Percentiles rank a stretch among this genome's conserved stretches.
These are phyloP conservation scores for Paecilomyces formosus DNA, from an alignment of 2,329 filamentous ascomycete genomes.

Conservation along the genomic window DNA sequence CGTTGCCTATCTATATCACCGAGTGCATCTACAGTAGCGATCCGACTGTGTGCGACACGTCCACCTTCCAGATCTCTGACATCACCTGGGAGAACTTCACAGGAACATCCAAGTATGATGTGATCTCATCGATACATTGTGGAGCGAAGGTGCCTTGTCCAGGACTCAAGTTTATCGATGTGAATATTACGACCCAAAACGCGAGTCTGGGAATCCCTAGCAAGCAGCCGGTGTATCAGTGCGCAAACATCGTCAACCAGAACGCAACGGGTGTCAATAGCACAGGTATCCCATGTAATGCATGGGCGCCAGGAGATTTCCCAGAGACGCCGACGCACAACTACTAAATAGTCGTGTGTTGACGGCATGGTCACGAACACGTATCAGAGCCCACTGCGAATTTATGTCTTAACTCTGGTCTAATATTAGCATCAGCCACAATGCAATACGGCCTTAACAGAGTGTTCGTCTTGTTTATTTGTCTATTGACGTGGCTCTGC, in stretches of 20 bases:
- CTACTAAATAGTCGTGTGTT: neutral
- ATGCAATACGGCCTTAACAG: neutral
- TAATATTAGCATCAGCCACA: neutral
- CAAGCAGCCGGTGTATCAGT: slow-evolving; percentile 34
- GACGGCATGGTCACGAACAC: neutral
- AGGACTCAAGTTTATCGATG: slow-evolving; percentile 38
- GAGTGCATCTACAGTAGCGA: slow-evolving; percentile 19
- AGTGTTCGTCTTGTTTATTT: neutral
- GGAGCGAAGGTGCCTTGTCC: slow-evolving; percentile 36
- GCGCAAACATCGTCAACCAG: slow-evolving; percentile 31
- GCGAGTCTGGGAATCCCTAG: slow-evolving; percentile 24
- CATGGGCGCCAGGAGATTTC: slow-evolving; percentile 15
- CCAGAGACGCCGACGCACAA: slow-evolving; percentile 3
- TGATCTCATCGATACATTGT: slow-evolving; percentile 43
- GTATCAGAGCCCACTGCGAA: neutral
- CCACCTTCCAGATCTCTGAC: slow-evolving; percentile 38
- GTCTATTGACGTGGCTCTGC: neutral
- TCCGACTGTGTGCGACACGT: slow-evolving; percentile 28
- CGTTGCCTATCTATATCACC: slow-evolving; percentile 17
- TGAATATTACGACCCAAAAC: slow-evolving; percentile 39
- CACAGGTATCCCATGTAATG: slow-evolving; percentile 19
- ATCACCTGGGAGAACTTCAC: slow-evolving; percentile 45
- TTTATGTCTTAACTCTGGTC: neutral
- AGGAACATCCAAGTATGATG: slow-evolving; percentile 43
- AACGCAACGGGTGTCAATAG: neutral